These are phyloP conservation scores for Chenopodium berlandieri DNA, from an alignment of 148 eudicot species.

Conservation along the genomic window DNA sequence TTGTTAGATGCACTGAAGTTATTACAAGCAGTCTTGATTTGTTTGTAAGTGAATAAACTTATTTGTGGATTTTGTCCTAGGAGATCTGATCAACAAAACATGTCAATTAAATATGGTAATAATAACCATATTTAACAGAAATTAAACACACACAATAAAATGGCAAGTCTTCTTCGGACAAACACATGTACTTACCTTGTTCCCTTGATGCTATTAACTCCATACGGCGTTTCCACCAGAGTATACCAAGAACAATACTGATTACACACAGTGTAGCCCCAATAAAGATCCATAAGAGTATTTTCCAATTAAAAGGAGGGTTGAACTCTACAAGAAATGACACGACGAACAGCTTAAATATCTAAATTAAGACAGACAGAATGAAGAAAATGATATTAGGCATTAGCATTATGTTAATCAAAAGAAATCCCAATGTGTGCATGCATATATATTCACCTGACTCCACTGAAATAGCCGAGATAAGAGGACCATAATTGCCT, in stretches of 20 bases:
- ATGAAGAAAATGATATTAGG: not conserved
- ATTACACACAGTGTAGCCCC: conserved; percentile 27
- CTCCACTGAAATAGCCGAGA: conserved; percentile 60
- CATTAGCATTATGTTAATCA: not conserved
- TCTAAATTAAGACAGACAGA: not conserved
- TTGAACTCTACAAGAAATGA: conserved; percentile 22
- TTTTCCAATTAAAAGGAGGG: conserved; percentile 27
- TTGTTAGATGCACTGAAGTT: conserved; percentile 43
- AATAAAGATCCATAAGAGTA: conserved; percentile 25
- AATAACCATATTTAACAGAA: not conserved
- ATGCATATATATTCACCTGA: conserved; percentile 31
- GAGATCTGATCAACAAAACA: conserved; percentile 29
- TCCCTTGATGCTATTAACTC: conserved; percentile 34
- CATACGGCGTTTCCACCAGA: conserved; percentile 35
- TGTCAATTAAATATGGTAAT: too few species aligned
- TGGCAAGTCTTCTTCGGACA: not conserved
- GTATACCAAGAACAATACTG: conserved; percentile 18
- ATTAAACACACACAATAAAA: not conserved
- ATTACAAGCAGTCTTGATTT: conserved; percentile 54
- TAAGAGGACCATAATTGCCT: conserved; percentile 55
- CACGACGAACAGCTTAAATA: not conserved
- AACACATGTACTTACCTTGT: conserved; percentile 31
- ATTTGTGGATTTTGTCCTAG: conserved; percentile 43
- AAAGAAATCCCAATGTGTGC: not conserved
- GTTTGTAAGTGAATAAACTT: conserved; percentile 45